Evolutionary conservation across 345 rosid genomes (phyloP).

Genomic region (Aurinia saxatilis): DNA sequence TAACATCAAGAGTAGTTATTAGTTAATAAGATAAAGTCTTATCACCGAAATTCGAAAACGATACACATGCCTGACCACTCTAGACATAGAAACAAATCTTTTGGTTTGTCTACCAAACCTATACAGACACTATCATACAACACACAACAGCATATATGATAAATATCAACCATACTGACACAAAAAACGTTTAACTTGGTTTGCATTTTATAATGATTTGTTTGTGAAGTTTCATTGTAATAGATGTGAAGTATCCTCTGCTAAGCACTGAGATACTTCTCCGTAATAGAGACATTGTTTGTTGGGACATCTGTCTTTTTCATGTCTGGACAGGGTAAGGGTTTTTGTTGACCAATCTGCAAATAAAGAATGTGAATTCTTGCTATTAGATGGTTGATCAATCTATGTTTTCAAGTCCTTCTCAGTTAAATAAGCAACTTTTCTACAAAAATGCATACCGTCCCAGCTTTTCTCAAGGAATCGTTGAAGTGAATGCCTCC

Average conservation of each 20-base stretch:
- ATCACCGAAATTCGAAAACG: neutral
- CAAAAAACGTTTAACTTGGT: neutral
- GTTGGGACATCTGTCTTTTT: constrained; percentile 33
- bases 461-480: constrained; percentile 88
- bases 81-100: constrained; percentile 10
- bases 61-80: neutral
- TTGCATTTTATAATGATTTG: neutral
- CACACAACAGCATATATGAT: constrained; percentile 10
- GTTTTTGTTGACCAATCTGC: constrained; percentile 70
- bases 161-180: neutral
- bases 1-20: constrained; percentile 2
- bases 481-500: constrained; percentile 86
- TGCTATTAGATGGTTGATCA: neutral
- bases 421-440: neutral
- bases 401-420: neutral
- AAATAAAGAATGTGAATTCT: neutral
- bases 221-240: neutral
- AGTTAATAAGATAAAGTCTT: neutral
- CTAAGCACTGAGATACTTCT: constrained; percentile 27
- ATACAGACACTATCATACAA: constrained; percentile 6
- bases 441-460: constrained; percentile 39
- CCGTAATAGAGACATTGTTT: constrained; percentile 26
- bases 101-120: constrained; percentile 13
- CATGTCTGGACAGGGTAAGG: constrained; percentile 49
- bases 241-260: neutral